Evolutionary conservation across 164 flowering plant species (phyloP), one percentile per base, ranked within the genome.

Genomic region (Echeveria elegans): DNA sequence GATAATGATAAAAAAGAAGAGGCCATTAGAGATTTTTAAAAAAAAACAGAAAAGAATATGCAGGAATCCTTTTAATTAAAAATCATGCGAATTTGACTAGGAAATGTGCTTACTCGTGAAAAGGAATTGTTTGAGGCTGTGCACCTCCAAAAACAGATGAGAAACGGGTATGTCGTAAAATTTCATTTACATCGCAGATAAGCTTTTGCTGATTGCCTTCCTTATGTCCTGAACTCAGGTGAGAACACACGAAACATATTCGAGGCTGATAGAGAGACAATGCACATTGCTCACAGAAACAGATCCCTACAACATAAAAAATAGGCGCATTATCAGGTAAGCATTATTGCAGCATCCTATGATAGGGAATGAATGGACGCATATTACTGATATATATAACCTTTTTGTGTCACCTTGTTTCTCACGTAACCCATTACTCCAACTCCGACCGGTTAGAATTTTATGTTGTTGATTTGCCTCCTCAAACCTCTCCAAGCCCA

Each of bases 381-480:
- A 53, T 24, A 53, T 53, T 56, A 26, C 30, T 56, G 61, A 26
- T 26, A 56, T 28, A n/a, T n/a, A n/a, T 56, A 28, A 32, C 32
- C 16, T 56, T 56, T 12, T 26, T 26, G 34, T 34, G 8, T 9
- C 80, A 94, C 99, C 93, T 95, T 95, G 80, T 95, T 95, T 72
- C 99, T 97, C 96, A 95, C 87, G 83, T 92, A 95, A 61, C 99
- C 99, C 99, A 95, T 92, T 18, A 92, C 78, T 18, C 99, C 99
- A 73, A 92, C 83, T 64, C 99, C 99, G 71, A 95, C 97, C 23
- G 92, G 92, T 47, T 88, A 89, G 64, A 95, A 97, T 78, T 77
- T 82, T 73, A 95, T 71, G 81, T 89, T 83, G 73, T 83, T 88
- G 63, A 92, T 79, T 65, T 87, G 97, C 66, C 94, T 80, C 78